Evolutionary conservation across 148 eudicot species (phyloP).

Genomic region (Chenopodium suecicum): DNA sequence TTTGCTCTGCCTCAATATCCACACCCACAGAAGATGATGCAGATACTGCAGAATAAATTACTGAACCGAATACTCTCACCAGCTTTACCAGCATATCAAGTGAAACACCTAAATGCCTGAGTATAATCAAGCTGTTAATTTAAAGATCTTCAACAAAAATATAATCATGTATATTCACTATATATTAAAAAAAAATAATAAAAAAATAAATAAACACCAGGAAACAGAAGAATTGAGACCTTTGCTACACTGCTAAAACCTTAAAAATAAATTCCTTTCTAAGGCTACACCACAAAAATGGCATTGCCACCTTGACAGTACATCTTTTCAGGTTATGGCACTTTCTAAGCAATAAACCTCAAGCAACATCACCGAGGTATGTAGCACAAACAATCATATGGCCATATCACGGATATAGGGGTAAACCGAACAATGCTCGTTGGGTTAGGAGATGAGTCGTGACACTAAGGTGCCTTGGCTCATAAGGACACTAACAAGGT

Average conservation of each 20-base stretch:
- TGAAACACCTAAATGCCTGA: conserved; percentile 78
- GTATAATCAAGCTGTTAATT: conserved; percentile 21
- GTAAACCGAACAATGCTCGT: background rate
- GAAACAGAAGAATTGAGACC: background rate
- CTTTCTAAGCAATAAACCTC: background rate
- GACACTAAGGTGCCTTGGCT: too few relatives aligned
- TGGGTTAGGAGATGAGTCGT: too few relatives aligned
- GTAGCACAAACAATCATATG: background rate
- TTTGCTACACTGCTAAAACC: background rate
- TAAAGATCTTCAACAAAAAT: background rate
- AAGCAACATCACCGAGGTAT: background rate
- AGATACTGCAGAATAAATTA: conserved; percentile 80
- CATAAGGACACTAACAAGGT: too few relatives aligned
- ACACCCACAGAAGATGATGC: conserved; percentile 91
- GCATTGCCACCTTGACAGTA: background rate
- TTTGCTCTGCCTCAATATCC: conserved; percentile 97
- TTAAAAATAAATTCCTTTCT: background rate
- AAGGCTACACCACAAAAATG: background rate
- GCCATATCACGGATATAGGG: background rate
- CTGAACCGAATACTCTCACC: conserved; percentile 86
- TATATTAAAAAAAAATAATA: background rate
- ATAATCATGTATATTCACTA: background rate
- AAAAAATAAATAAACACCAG: background rate
- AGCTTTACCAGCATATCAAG: conserved; percentile 83
- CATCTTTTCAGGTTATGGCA: background rate